Evolutionary conservation across 2,329 filamentous ascomycete species (phyloP).

Genomic region (Pseudocercospora musae): DNA sequence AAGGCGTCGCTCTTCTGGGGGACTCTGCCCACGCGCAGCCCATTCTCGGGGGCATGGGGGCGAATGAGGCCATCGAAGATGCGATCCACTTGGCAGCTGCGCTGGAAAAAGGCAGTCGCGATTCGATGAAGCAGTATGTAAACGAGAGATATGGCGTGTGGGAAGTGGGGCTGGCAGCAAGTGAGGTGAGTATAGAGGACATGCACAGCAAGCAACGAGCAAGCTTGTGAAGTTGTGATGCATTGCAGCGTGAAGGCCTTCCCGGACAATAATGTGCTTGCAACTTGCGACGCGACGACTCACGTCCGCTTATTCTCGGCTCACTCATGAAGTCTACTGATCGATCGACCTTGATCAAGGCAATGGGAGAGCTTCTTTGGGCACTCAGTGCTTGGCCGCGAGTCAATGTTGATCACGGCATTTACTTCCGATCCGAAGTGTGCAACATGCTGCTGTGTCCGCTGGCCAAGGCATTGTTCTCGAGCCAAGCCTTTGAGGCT

Average conservation of each 20-base stretch:
- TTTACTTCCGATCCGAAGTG: neutral
- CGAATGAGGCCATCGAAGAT: slow-evolving; percentile 41
- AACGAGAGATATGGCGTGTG: slow-evolving; percentile 21
- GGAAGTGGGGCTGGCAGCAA: slow-evolving; percentile 22
- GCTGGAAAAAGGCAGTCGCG: slow-evolving; percentile 23
- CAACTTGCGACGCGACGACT: no score
- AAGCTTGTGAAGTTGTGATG: no score
- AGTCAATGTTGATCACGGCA: slow-evolving; percentile 1
- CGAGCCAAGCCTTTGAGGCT: neutral
- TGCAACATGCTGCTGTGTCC: neutral
- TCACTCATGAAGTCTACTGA: neutral
- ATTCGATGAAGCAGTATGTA: slow-evolving; percentile 19
- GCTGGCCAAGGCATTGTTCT: neutral
- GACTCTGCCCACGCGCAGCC: slow-evolving; percentile 42
- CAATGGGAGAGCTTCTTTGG: no score
- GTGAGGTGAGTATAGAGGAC: slow-evolving; percentile 24
- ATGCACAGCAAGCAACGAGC: slow-evolving; percentile 23
- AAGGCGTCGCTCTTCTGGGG: slow-evolving; percentile 37
- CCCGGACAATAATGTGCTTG: no score
- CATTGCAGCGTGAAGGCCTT: no score
- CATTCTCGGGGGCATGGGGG: slow-evolving; percentile 41
- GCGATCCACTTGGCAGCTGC: slow-evolving; percentile 35
- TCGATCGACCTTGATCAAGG: neutral
- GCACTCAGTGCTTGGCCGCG: neutral
- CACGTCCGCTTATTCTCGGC: neutral